Evolutionary conservation across 805 yeast species (phyloP).

Genomic region (Schizosaccharomyces pombe): ASM294v3 CU329670.1:4808501-4809000

Average conservation of each 20-base stretch:
- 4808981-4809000: slow-evolving; percentile 21
- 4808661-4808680: slow-evolving; percentile 14
- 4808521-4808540: slow-evolving; percentile 58
- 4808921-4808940: neutral
- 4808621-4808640: slow-evolving; percentile 38
- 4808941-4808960: slow-evolving; percentile 15
- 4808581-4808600: slow-evolving; percentile 32
- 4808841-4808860: slow-evolving; percentile 53
- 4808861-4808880: slow-evolving; percentile 39
- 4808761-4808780: slow-evolving; percentile 50
- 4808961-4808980: slow-evolving; percentile 25
- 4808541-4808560: slow-evolving; percentile 34
- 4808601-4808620: slow-evolving; percentile 27
- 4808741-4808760: slow-evolving; percentile 37
- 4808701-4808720: slow-evolving; percentile 11
- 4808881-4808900: slow-evolving; percentile 36
- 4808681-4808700: slow-evolving; percentile 19
- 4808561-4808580: slow-evolving; percentile 32
- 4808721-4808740: slow-evolving; percentile 34
- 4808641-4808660: slow-evolving; percentile 19
- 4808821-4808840: slow-evolving; percentile 34
- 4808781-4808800: slow-evolving; percentile 26
- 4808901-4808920: slow-evolving; percentile 10
- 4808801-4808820: slow-evolving; percentile 29
- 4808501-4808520: slow-evolving; percentile 45